These are phyloP conservation scores for Yarrowia galli DNA, from an alignment of 1,139 yeast species.

Conservation along the genomic window DNA sequence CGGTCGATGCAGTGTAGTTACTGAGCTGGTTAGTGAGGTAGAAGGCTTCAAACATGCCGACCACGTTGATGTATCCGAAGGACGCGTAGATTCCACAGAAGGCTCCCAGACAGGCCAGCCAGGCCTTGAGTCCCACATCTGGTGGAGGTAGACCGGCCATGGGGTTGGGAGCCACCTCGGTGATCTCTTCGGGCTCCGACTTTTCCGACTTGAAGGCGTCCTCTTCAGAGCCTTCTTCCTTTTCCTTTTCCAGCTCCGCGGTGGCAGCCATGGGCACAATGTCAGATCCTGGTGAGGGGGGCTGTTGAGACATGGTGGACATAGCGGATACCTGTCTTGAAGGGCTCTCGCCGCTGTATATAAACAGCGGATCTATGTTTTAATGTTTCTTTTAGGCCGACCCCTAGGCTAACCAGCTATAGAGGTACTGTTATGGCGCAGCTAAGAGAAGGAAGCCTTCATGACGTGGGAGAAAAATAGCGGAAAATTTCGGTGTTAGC, in stretches of 20 bases:
- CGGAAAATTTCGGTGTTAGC: background rate
- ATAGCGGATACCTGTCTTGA: background rate
- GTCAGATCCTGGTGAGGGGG: constrained; percentile 32
- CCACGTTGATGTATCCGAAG: constrained; percentile 37
- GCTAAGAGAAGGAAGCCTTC: background rate
- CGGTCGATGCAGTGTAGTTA: constrained; percentile 21
- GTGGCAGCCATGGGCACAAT: constrained; percentile 27
- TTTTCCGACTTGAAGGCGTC: constrained; percentile 18
- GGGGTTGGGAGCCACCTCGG: constrained; percentile 10
- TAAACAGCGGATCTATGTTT: constrained; percentile 33
- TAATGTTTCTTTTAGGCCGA: constrained; percentile 27
- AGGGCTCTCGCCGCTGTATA: background rate
- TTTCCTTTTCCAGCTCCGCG: constrained; percentile 15
- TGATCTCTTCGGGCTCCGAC: constrained; percentile 10
- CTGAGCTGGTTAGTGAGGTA: constrained; percentile 25
- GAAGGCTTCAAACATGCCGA: constrained; percentile 36
- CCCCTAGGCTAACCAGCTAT: constrained; percentile 26
- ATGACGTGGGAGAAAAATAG: background rate
- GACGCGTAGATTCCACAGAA: constrained; percentile 31
- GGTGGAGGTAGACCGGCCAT: constrained; percentile 31
- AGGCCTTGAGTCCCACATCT: constrained; percentile 32
- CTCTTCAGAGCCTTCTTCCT: constrained; percentile 15
- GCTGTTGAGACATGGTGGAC: constrained; percentile 27
- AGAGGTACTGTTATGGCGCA: constrained; percentile 21
- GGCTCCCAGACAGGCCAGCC: constrained; percentile 33